Evolutionary conservation across 768 basidiomycete genomes (phyloP), one percentile per base, ranked within the genome.

Genomic region (Phlebiopsis flavidoalba): DNA sequence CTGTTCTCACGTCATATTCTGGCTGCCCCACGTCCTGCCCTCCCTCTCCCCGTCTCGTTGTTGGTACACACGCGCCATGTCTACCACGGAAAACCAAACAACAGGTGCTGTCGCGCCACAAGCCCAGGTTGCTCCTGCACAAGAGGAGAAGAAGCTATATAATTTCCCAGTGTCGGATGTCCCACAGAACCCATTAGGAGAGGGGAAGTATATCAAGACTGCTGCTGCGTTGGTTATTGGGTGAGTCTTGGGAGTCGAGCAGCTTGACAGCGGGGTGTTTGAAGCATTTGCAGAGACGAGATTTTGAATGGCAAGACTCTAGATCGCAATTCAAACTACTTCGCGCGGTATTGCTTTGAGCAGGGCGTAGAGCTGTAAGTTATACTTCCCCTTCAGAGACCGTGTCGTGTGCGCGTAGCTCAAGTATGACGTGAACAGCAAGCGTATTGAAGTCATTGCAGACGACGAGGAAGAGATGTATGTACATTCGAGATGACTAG

Each of bases 391-490:
- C 8, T 14, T 17, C 2, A 56, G 36, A 43, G 40, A 2, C 40
- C 22, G 17, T 40, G 17, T 47, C 14, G 37, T 15, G 26, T 6
- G 57, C 49, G 33, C 47, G 58, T 7, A 14, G 15, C 11, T 31
- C 8, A 33, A n/a, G 3, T 31, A 56, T 67, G 61, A 67, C 64
- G 58, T 37, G 52, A 59, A 6, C 70, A 94, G 90, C 65, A 92
- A 91, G 72, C 84, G 90, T 48, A 84, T 96, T 70, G 94, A 98
- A 68, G 93, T 96, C 59, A 88, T 98, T 49, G 79, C 95, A 1
- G 95, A 98, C 69, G 87, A 93, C 52, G 91, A 95, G 71, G 83
- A 84, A 24, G 91, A 97, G 73, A 97, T 96, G 92, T 90, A 70
- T 63, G 86, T 71, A 8, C 24, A 15, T 14, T 46, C 7, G 21